These are phyloP conservation scores for Musa beccarii DNA, from an alignment of 176 grass and related monocot species.

Conservation along the genomic window DNA sequence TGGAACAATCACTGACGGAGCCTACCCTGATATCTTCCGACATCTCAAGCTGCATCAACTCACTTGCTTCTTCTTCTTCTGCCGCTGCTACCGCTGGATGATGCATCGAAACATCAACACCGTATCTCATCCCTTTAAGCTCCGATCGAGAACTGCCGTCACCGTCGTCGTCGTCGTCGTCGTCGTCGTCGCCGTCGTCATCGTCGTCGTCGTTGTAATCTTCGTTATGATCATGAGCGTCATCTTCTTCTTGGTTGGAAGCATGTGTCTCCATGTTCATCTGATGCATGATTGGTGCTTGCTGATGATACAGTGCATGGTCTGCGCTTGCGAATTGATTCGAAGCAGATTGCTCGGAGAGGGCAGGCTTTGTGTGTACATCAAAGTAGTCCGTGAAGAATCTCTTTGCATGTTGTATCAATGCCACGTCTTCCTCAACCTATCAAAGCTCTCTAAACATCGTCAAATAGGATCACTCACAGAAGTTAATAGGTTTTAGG, in stretches of 20 bases:
- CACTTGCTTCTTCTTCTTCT: conserved; percentile 12
- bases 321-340: conserved; percentile 31
- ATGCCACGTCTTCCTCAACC: conserved; percentile 58
- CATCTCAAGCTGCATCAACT: conserved; percentile 42
- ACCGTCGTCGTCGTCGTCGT: not conserved
- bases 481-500: too few species aligned
- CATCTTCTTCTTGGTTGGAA: not conserved
- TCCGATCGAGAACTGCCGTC: conserved; percentile 23
- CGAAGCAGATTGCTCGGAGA: conserved; percentile 71
- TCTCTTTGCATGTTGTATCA: conserved; percentile 52
- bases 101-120: not conserved
- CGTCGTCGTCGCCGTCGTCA: too few species aligned
- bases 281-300: not conserved
- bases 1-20: conserved; percentile 45
- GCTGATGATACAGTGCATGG: not conserved
- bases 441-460: not conserved
- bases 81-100: too few species aligned
- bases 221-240: not conserved
- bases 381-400: conserved; percentile 55
- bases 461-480: too few species aligned
- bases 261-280: conserved; percentile 10
- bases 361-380: conserved; percentile 31
- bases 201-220: too few species aligned
- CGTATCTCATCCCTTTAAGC: conserved; percentile 19
- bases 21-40: conserved; percentile 25